Percentiles rank a stretch among this genome's conserved stretches.
Evolutionary conservation across 2,329 filamentous ascomycete species (phyloP).

Genomic region (Bertia moriformis): DNA sequence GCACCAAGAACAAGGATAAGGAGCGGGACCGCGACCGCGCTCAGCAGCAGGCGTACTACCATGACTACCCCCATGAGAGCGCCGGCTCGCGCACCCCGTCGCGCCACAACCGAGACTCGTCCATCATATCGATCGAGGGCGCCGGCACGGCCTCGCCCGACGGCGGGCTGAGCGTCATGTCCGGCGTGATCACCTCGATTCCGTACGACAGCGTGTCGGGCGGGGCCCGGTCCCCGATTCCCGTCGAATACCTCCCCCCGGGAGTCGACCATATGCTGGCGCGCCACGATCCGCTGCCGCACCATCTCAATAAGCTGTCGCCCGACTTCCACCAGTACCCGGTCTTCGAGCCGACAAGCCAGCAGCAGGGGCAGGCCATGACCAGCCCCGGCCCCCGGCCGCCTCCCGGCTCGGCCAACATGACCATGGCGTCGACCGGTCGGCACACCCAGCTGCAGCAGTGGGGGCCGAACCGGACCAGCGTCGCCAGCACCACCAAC

Average conservation of each 20-base stretch:
- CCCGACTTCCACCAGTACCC: conserved; percentile 85
- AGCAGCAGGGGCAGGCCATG: conserved; percentile 30
- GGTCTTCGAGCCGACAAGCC: conserved; percentile 41
- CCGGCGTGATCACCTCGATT: conserved; percentile 75
- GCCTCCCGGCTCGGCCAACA: conserved; percentile 37
- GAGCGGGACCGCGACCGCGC: conserved; percentile 45
- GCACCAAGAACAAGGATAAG: conserved; percentile 66
- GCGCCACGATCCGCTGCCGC: conserved; percentile 61
- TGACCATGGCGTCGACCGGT: conserved; percentile 59
- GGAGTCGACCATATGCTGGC: conserved; percentile 46
- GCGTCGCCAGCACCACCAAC: conserved; percentile 31
- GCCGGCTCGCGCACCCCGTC: conserved; percentile 52
- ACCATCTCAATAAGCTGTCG: conserved; percentile 67
- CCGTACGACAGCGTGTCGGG: conserved; percentile 62
- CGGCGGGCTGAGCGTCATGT: conserved; percentile 55
- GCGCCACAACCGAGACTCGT: conserved; percentile 61
- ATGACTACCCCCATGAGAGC: conserved; percentile 44
- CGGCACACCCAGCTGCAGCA: conserved; percentile 66
- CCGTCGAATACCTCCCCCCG: conserved; percentile 60
- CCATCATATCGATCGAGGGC: conserved; percentile 50
- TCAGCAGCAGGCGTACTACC: conserved; percentile 36
- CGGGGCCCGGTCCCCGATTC: conserved; percentile 55
- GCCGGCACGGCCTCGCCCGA: conserved; percentile 54
- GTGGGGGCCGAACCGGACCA: conserved; percentile 41
- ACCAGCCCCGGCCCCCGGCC: conserved; percentile 33